A percentile compares a stretch with the other conserved stretches of the same genome.
These are phyloP conservation scores for Peronospora farinosa DNA, from an alignment of 352 stramenopile genomes.

Conservation along the genomic window DNA sequence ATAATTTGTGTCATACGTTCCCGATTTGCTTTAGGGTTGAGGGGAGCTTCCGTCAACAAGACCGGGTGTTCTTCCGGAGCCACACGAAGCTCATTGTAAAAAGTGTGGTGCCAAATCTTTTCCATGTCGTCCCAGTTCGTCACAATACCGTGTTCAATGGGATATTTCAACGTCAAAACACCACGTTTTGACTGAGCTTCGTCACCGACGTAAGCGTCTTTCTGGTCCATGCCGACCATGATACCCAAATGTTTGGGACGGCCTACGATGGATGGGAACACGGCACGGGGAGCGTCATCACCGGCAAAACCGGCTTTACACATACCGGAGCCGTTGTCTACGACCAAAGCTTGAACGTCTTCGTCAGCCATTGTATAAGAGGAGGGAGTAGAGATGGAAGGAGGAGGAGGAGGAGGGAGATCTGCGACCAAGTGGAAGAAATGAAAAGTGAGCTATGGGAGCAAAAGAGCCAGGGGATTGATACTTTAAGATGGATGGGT, in stretches of 20 bases:
- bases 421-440: slow-evolving; percentile 25
- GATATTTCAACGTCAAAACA: slow-evolving; percentile 93
- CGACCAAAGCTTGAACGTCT: slow-evolving; percentile 40
- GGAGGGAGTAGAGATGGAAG: not conserved
- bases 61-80: slow-evolving; percentile 97
- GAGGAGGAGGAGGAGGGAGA: slow-evolving; percentile 1
- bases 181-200: slow-evolving; percentile 90
- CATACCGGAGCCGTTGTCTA: slow-evolving; percentile 51
- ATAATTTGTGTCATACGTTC: slow-evolving; percentile 95
- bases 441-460: slow-evolving; percentile 22
- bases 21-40: slow-evolving; percentile 91
- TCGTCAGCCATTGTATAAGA: slow-evolving; percentile 13
- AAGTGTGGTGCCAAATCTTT: slow-evolving; percentile 99
- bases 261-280: slow-evolving; percentile 64
- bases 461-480: slow-evolving; percentile 5
- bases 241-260: slow-evolving; percentile 94
- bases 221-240: slow-evolving; percentile 97
- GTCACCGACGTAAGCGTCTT: slow-evolving; percentile 91
- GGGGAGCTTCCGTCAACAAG: slow-evolving; percentile 89
- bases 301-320: slow-evolving; percentile 66
- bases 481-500: slow-evolving; percentile 2
- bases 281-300: slow-evolving; percentile 60
- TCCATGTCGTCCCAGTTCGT: slow-evolving; percentile 99
- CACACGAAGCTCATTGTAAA: slow-evolving; percentile 97
- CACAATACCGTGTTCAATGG: slow-evolving; percentile 99